Base-by-base conservation (phyloP, 1,284 basidiomycete species). In the Meira miltonrushii region DNA sequence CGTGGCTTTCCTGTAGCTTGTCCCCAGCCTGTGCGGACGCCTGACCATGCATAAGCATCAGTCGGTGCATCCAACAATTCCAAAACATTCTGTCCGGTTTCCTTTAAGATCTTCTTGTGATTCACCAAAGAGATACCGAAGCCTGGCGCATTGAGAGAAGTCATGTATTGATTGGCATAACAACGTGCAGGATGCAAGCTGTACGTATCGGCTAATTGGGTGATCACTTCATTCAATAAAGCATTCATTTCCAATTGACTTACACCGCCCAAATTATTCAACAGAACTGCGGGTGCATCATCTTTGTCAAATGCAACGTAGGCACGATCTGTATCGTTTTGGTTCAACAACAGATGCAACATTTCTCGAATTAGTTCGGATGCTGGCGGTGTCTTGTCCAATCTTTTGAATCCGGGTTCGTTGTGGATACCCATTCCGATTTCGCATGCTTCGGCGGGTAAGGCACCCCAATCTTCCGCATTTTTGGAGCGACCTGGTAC, bases 241-340 rank as follows among this genome's bases (percentile, higher is more conserved):
- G 83, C 83, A 28, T 81, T 80, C 79, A 85, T 82, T 69, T 85
- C 84, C 39, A 85, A 74, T 67, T 81, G 79, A 23, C 82, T 83
- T 68, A 84, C 79, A 2, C 84, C 84, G 48, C 84, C 83, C 15
- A 85, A 78, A 64, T 85, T 85, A 67, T 85, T 85, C 55, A 85
- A 69, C 59, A 84, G 83, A 21, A 78, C 60, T 11, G 77, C 65
- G 25, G 75, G 75, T 81, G 70, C 54, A 81, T 81, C 15, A 72
- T 77, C 38, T 81, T 80, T 61, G 81, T 77, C 71, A 64, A 81
- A 82, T 49, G 78, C 75, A 57, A 81, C 79, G 63, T 69, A 68
- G 64, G 64, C 59, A 74, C 74, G 69, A 67, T 75, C 53, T 58
- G 60, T 43, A 82, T 72, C 82, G 82, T 83, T 55, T 80, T 79